Evolutionary conservation across 2,329 filamentous ascomycete species (phyloP).

Genomic region (Penicillium occitanis): DNA sequence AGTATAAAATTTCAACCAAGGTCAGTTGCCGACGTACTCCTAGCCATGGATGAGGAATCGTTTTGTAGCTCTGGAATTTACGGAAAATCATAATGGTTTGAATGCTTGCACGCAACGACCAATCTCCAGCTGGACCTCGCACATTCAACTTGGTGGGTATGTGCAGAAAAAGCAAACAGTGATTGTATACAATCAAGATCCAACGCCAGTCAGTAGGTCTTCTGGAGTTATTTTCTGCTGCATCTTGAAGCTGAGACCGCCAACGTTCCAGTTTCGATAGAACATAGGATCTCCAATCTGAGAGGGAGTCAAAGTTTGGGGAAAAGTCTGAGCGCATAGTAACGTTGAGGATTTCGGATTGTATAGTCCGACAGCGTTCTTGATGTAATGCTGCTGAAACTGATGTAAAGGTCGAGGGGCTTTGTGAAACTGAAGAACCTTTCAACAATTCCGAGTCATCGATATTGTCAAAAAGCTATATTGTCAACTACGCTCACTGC

Average conservation of each 20-base stretch:
- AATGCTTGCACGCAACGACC: constrained; percentile 6
- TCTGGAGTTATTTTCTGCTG: background rate
- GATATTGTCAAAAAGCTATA: constrained; percentile 10
- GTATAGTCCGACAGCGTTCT: constrained; percentile 7
- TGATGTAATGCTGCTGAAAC: constrained; percentile 5
- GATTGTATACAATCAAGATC: constrained; percentile 6
- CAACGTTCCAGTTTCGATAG: constrained; percentile 3
- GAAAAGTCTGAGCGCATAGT: constrained; percentile 8
- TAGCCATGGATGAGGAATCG: constrained; percentile 8
- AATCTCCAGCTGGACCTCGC: constrained; percentile 3
- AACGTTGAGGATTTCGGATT: constrained; percentile 12
- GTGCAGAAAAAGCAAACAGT: background rate
- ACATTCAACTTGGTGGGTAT: constrained; percentile 4
- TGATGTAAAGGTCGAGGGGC: background rate
- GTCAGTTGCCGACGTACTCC: background rate
- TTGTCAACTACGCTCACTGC: background rate
- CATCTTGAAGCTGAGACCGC: constrained; percentile 7
- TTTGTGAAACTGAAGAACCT: background rate
- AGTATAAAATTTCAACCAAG: background rate
- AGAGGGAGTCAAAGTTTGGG: constrained; percentile 2
- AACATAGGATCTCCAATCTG: constrained; percentile 5
- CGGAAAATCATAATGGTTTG: constrained; percentile 6
- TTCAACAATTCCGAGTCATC: background rate
- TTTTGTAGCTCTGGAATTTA: constrained; percentile 4
- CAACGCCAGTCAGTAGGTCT: constrained; percentile 6